Conservation (phyloP, 768 basidiomycete genomes). For the Cyclocybe cylindracea region DNA sequence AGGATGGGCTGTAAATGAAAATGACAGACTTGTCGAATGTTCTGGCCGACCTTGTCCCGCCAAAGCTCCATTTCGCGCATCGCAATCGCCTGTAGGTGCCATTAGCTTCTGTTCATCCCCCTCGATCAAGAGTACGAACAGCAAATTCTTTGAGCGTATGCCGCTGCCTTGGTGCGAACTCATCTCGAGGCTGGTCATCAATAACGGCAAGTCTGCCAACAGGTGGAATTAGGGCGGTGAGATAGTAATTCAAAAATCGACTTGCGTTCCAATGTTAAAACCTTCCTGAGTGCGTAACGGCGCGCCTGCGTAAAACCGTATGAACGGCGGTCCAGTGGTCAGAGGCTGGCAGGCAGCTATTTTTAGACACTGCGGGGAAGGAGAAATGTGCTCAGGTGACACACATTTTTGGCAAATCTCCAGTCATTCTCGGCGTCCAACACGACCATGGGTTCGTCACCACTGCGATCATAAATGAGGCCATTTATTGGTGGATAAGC, state of each 20-base stretch:
- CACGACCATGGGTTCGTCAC: constrained; percentile 86
- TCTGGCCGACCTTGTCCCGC: constrained; percentile 75
- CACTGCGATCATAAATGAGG: constrained; percentile 37
- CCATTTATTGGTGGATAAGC: constrained; percentile 4
- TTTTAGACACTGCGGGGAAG: background rate
- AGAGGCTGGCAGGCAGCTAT: constrained; percentile 52
- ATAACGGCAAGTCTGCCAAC: constrained; percentile 71
- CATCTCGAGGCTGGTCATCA: constrained; percentile 78
- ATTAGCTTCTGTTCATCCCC: too few relatives aligned
- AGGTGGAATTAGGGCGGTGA: background rate
- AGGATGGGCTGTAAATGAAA: constrained; percentile 1
- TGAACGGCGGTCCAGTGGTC: constrained; percentile 62
- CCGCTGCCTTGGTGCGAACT: constrained; percentile 86
- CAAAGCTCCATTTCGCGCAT: constrained; percentile 97
- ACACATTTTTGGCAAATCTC: constrained; percentile 84
- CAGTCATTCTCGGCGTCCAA: constrained; percentile 81
- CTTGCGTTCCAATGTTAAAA: constrained; percentile 83
- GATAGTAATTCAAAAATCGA: background rate
- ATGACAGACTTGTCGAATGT: background rate
- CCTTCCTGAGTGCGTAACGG: constrained; percentile 89
- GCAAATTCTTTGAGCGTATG: constrained; percentile 96
- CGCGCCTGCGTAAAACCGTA: constrained; percentile 92
- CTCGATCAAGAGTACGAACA: constrained; percentile 25
- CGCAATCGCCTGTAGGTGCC: constrained; percentile 60
- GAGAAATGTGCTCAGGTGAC: constrained; percentile 19